Evolutionary conservation across 2,329 filamentous ascomycete species (phyloP).

Genomic region (Pseudogymnoascus sp.): DNA sequence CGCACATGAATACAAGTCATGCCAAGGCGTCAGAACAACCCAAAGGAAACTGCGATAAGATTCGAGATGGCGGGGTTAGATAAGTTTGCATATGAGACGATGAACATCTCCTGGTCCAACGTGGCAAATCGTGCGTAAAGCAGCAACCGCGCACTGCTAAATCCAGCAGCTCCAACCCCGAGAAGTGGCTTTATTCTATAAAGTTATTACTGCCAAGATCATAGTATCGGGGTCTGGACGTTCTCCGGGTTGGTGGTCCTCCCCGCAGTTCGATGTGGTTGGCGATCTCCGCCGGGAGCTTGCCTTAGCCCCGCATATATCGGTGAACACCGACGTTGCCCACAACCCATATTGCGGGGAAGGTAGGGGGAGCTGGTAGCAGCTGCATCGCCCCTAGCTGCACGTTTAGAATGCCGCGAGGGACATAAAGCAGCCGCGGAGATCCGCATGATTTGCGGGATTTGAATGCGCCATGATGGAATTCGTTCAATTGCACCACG

Average conservation of each 20-base stretch:
- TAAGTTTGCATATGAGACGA: too few relatives aligned
- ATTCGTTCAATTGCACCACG: neutral
- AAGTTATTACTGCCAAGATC: neutral
- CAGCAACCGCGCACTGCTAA: too few relatives aligned
- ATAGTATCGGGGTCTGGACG: neutral
- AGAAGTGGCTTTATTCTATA: too few relatives aligned
- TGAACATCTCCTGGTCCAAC: too few relatives aligned
- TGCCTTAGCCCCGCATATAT: neutral
- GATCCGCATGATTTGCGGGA: neutral
- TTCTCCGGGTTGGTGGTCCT: neutral
- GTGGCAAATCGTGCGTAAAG: too few relatives aligned
- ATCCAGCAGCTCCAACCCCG: too few relatives aligned
- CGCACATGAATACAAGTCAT: too few relatives aligned
- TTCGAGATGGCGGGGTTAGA: too few relatives aligned
- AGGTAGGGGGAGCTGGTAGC: neutral
- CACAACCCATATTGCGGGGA: neutral
- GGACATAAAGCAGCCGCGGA: neutral
- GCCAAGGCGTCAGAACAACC: too few relatives aligned
- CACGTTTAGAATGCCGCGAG: neutral
- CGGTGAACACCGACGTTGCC: neutral
- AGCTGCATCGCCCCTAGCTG: neutral
- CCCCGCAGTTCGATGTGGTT: neutral
- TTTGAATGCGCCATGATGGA: neutral
- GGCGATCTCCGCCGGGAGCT: neutral
- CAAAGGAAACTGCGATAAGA: too few relatives aligned